Base-by-base conservation (phyloP, 2,329 filamentous ascomycete genomes). In the Alternaria sp. region DNA sequence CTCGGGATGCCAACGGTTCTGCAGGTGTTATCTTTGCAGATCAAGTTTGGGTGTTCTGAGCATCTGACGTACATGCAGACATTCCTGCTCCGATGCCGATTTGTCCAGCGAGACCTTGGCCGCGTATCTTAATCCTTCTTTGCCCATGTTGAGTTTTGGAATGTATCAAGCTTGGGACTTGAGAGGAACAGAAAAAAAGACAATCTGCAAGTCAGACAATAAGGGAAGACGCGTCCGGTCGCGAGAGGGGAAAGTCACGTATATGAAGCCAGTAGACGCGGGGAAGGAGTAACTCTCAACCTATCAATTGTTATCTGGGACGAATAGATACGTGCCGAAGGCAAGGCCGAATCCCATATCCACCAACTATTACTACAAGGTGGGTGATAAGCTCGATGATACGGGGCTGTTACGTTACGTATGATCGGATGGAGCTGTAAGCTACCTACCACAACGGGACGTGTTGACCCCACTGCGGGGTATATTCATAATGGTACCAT, bases 1-100 rank as follows among this genome's bases (percentile, higher is more conserved):
- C 68, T 97, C 93, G 36, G 94, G 94, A 76, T 97, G 94, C 94
- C 93, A 97, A 78, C 93, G 86, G 75, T 97, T 97, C 91, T 93
- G 68, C 12, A 12, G 2, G 13, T 28, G 6, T 21, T 15, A 19
- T 36, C 32, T 36, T 36, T 36, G 32, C 2, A 5, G 19, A 17
- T 8, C 10, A 19, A 19, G 12, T 13, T 19, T 10, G 63, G 53
- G 71, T 4, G 2, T 10, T n/a, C 5, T 61, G 45, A 36, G 23
- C 55, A 25, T 54, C 13, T 11, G 43, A 47, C 88, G 76, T 84
- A 92, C 90, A 81, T 95, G 92, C 10, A 94, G 81, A 55, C 87
- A 86, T 3, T 86, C 80, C 75, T 95, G 91, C 66, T 93, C 87
- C 36, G 85, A 83, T 6, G 91, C 91, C 32, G 90, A 89, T 77